Evolutionary conservation across 2,329 filamentous ascomycete species (phyloP).

Genomic region (Nemania abortiva): DNA sequence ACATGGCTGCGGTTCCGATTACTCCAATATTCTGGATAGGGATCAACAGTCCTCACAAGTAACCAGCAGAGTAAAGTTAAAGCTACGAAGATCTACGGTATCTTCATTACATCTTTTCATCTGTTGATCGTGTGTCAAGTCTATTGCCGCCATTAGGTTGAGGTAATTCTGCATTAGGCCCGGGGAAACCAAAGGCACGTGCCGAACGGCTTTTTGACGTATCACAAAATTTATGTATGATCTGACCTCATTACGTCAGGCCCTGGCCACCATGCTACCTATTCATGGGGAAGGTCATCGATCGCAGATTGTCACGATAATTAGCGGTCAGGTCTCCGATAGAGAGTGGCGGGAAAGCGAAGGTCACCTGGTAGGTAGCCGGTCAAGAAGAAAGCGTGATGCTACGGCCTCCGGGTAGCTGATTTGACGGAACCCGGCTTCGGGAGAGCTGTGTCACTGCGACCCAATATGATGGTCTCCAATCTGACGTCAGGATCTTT

Average conservation of each 20-base stretch:
- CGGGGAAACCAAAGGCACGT: not conserved
- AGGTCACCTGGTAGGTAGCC: not conserved
- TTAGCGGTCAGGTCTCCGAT: not conserved
- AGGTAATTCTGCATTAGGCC: not conserved
- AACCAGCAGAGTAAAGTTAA: not conserved
- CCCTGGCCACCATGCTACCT: not conserved
- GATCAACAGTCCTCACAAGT: not conserved
- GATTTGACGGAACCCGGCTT: not conserved
- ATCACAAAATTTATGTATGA: not conserved
- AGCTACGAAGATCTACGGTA: not conserved
- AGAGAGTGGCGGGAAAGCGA: not conserved
- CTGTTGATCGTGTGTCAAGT: not conserved
- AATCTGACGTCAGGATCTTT: not conserved
- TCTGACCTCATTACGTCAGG: not conserved
- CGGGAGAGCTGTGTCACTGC: not conserved
- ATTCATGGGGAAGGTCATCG: not conserved
- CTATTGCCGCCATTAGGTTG: not conserved
- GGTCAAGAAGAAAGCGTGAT: not conserved
- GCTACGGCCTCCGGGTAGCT: not conserved
- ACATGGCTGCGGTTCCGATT: no score
- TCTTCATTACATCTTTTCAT: not conserved
- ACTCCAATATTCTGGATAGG: not conserved
- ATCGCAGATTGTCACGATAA: not conserved
- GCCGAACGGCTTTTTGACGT: not conserved
- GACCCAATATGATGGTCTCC: not conserved